Evolutionary conservation across 2,329 filamentous ascomycete species (phyloP).

Genomic region (Apiospora hydei): DNA sequence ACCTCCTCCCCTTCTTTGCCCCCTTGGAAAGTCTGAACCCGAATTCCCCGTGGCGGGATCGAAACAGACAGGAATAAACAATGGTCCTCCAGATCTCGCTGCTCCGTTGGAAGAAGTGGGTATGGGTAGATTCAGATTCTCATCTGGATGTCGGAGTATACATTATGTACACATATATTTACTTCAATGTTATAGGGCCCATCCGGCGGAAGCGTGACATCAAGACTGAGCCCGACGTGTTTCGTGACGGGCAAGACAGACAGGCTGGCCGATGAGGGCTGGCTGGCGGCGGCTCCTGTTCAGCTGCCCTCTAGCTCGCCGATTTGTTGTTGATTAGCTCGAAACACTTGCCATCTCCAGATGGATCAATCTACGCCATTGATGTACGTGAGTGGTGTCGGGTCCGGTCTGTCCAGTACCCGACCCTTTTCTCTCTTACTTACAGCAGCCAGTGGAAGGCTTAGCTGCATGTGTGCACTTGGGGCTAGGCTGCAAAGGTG

Average conservation of each 20-base stretch:
- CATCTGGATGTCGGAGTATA: background rate
- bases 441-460: conserved; percentile 1
- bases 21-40: background rate
- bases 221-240: background rate
- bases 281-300: background rate
- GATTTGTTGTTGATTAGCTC: background rate
- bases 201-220: background rate
- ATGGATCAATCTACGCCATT: background rate
- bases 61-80: background rate
- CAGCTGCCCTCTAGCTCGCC: background rate
- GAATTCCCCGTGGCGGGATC: conserved; percentile 16
- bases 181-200: no score
- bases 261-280: no score
- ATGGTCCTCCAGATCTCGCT: background rate
- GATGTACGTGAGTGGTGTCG: no score
- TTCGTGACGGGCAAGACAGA: background rate
- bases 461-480: background rate
- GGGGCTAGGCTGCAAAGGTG: background rate
- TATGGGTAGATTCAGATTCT: background rate
- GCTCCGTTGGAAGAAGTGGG: conserved; percentile 2
- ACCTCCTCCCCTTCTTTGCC: background rate
- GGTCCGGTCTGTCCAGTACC: background rate
- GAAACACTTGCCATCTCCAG: background rate
- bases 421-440: background rate
- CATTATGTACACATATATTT: no score